Conservation (phyloP, 2,329 filamentous ascomycete species). For the Cytospora leucostoma region DNA sequence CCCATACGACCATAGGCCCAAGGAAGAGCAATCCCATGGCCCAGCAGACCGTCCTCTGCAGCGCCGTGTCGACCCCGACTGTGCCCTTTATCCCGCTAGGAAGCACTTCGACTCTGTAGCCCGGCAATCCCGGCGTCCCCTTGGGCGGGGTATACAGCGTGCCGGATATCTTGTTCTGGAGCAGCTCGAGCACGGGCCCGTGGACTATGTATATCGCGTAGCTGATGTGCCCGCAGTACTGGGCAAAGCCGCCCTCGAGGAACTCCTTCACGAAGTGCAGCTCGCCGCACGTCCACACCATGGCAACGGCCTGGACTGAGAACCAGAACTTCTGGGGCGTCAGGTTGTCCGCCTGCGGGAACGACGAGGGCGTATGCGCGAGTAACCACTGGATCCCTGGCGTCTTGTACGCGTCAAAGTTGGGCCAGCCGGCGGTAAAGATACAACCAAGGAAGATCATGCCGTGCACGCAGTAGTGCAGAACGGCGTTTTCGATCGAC, state of each 20-base stretch:
- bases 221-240: slow-evolving; percentile 59
- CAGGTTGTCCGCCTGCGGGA: slow-evolving; percentile 36
- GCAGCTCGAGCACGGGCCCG: slow-evolving; percentile 48
- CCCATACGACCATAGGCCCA: slow-evolving; percentile 49
- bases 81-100: slow-evolving; percentile 38
- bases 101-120: slow-evolving; percentile 30
- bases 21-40: slow-evolving; percentile 41
- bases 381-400: slow-evolving; percentile 38
- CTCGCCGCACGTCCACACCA: slow-evolving; percentile 44
- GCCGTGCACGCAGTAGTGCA: slow-evolving; percentile 31
- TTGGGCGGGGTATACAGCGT: slow-evolving; percentile 30
- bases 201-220: slow-evolving; percentile 62
- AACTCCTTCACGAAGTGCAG: slow-evolving; percentile 38
- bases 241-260: slow-evolving; percentile 50
- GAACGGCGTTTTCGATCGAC: slow-evolving; percentile 22
- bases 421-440: slow-evolving; percentile 46
- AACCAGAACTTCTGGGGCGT: slow-evolving; percentile 44
- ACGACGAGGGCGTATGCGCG: slow-evolving; percentile 39
- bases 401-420: slow-evolving; percentile 38
- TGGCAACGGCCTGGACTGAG: slow-evolving; percentile 37
- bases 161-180: slow-evolving; percentile 38
- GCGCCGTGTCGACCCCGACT: slow-evolving; percentile 35
- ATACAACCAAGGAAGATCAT: slow-evolving; percentile 35
- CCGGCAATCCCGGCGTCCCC: slow-evolving; percentile 30
- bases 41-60: slow-evolving; percentile 39